Evolutionary conservation across 106 monocot species (phyloP), one percentile per base, ranked within the genome.

Genomic region (Allium cepa): DNA sequence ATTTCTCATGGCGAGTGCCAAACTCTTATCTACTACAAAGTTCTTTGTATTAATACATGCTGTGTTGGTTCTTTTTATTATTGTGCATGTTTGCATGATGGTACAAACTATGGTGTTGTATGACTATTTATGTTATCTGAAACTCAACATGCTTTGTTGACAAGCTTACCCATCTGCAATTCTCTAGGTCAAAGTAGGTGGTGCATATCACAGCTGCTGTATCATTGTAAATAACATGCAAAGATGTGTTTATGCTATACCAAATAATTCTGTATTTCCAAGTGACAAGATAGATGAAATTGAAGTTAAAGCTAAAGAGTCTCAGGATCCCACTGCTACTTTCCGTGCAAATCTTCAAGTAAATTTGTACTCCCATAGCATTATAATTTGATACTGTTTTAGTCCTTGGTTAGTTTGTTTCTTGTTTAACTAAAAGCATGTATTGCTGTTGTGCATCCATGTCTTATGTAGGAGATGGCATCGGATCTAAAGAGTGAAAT

Each of bases 241-340:
- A 74, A 78, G 97, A 84, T 92, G 97, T 77, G 68, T 97, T 26
- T 97, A 89, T 78, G 97, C 92, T 22, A 84, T 97, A 57, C 97
- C 97, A 60, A 69, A 80, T 28, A 71, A 62, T 60, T 74, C 86
- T 65, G 79, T 92, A 4, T 97, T 97, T 68, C 77, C 78, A 56
- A 69, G 74, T 36, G 69, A 75, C 50, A 61, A 75, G 13, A 73
- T 86, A 26, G 69, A 18, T 18, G 70, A 80, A 63, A 57, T 87
- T 13, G 78, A 85, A 72, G 78, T 67, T 17, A 51, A 66, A 51
- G 66, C 12, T 51, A 66, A 66, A 63, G 75, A 62, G 49, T 75
- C 79, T 36, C 48, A 57, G 36, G 68, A 85, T 51, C 69, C 82
- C 45, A 26, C 68, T 49, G 27, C 73, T 49, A 75, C 69, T 73